phyloP scores from a whole-genome alignment of 2,329 filamentous ascomycete genomes.

The Colletotrichum gigasporum region DNA sequence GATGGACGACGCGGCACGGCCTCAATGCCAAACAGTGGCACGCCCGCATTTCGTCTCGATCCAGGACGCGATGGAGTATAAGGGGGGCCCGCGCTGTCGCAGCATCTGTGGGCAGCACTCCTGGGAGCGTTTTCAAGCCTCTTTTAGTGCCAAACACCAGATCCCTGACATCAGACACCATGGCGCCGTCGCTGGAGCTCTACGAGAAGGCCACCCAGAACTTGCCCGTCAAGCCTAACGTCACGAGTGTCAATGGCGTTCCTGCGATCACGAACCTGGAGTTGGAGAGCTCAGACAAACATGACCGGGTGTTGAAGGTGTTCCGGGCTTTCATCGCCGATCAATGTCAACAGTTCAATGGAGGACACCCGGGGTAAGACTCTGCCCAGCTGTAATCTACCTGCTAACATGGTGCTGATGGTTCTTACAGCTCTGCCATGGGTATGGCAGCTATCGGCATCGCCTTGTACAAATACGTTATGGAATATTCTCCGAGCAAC shows the following conservation, averaged over 20 bases:
- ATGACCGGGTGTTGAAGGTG: conserved; percentile 59
- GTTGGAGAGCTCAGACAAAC: conserved; percentile 22
- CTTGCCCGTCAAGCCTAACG: conserved; percentile 18
- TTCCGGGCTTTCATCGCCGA: conserved; percentile 73
- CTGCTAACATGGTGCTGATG: not conserved
- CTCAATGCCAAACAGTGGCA: too few relatives aligned
- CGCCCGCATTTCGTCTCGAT: too few relatives aligned
- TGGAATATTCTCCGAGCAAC: conserved; percentile 65
- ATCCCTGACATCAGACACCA: not conserved
- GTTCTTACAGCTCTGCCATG: conserved; percentile 51
- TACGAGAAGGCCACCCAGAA: conserved; percentile 22
- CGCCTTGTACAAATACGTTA: conserved; percentile 68
- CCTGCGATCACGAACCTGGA: not conserved
- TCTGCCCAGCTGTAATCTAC: too few relatives aligned
- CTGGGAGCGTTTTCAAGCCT: not conserved
- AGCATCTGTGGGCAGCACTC: not conserved
- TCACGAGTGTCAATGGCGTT: conserved; percentile 9
- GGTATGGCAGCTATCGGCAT: conserved; percentile 70
- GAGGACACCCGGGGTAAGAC: conserved; percentile 74
- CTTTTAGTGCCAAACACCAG: not conserved
- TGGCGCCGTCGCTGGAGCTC: conserved; percentile 24
- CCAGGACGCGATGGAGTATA: conserved; percentile 1
- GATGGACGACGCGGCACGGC: not conserved
- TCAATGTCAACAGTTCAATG: conserved; percentile 74
- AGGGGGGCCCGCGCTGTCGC: not conserved